A percentile compares a stretch with the other conserved stretches of the same genome.
These are phyloP conservation scores for Nicotiana paniculata DNA, from an alignment of 257 asterid genomes.

Conservation along the genomic window DNA sequence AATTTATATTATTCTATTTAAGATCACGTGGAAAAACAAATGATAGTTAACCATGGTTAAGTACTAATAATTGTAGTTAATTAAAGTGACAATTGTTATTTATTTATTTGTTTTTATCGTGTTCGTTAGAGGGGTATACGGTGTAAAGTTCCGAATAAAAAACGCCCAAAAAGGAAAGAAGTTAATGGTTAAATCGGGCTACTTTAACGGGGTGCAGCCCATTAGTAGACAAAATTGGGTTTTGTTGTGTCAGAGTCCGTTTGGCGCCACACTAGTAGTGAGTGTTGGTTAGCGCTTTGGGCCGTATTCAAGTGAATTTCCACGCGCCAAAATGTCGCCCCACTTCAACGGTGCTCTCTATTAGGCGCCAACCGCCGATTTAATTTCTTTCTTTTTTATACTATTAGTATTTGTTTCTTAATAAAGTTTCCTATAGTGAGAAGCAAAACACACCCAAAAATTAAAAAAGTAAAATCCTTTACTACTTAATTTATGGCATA, in stretches of 20 bases:
- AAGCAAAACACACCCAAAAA: neutral
- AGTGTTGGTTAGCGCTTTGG: neutral
- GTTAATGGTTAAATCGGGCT: neutral
- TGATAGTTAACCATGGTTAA: no score
- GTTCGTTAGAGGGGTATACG: no score
- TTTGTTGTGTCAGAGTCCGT: neutral
- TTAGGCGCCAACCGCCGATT: constrained; percentile 19
- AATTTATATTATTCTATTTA: no score
- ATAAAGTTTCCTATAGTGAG: neutral
- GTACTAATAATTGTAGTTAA: no score
- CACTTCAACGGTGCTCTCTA: constrained; percentile 24
- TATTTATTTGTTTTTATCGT: no score
- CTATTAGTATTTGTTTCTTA: neutral
- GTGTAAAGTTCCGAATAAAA: no score
- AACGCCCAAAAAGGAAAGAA: no score
- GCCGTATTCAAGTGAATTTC: neutral
- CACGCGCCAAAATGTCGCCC: constrained; percentile 20
- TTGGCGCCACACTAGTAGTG: neutral
- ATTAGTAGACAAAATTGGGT: neutral
- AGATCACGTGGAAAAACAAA: no score
- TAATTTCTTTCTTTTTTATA: neutral
- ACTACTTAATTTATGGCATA: neutral
- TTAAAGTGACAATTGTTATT: no score
- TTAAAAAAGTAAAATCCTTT: neutral
- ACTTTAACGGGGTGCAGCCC: neutral